phyloP scores from a whole-genome alignment of 2,329 filamentous ascomycete species.

The Penicillium sp. region DNA sequence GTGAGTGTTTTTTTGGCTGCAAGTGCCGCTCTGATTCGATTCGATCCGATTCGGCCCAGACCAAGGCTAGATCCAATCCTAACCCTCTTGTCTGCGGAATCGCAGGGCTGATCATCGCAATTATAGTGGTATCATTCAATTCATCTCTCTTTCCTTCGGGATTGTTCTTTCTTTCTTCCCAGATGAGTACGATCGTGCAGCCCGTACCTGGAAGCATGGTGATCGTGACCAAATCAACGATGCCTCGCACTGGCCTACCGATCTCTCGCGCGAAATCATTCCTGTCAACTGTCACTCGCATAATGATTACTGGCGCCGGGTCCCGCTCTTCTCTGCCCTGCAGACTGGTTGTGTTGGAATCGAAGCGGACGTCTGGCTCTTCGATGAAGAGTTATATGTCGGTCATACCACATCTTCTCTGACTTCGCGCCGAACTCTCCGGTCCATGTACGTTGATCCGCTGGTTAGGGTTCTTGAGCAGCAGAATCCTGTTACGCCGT shows the following conservation, averaged over 20 bases:
- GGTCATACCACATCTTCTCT: conserved; percentile 57
- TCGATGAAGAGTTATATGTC: conserved; percentile 58
- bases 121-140: conserved; percentile 45
- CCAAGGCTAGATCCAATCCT: neutral
- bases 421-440: conserved; percentile 52
- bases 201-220: conserved; percentile 46
- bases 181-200: conserved; percentile 44
- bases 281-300: conserved; percentile 61
- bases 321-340: conserved; percentile 61
- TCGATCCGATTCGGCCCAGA: neutral
- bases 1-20: too few species aligned
- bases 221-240: conserved; percentile 44
- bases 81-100: neutral
- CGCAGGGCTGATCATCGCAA: neutral
- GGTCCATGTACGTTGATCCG: conserved; percentile 58
- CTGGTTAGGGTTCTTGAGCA: conserved; percentile 54
- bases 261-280: conserved; percentile 54
- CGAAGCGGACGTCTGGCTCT: conserved; percentile 63
- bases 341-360: conserved; percentile 59
- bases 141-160: conserved; percentile 43
- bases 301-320: conserved; percentile 63
- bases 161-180: conserved; percentile 48
- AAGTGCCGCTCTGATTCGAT: neutral
- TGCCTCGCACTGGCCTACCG: conserved; percentile 49
- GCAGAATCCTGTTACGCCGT: conserved; percentile 51